A percentile compares a stretch with the other conserved stretches of the same genome.
These are phyloP conservation scores for Colletotrichum scovillei DNA, from an alignment of 2,329 filamentous ascomycete genomes.

Conservation along the genomic window DNA sequence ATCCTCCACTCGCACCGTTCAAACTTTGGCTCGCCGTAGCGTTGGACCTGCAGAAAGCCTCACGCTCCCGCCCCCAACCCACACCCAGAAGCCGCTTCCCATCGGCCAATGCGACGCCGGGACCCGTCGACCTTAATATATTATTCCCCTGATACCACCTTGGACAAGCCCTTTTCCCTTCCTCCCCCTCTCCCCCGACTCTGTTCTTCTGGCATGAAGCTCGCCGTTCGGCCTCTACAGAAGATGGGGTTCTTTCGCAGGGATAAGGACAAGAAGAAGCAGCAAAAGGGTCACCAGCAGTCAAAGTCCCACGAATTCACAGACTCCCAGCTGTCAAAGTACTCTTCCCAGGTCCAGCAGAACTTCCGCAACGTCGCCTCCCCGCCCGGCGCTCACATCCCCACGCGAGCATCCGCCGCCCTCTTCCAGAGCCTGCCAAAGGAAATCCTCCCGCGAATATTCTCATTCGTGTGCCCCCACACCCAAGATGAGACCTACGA, in stretches of 20 bases:
- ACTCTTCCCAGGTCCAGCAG: conserved; percentile 32
- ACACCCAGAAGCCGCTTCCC: conserved; percentile 19
- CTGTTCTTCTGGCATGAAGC: conserved; percentile 26
- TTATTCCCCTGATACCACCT: conserved; percentile 28
- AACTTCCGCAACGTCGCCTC: conserved; percentile 29
- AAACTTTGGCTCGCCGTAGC: conserved; percentile 24
- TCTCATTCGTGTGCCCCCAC: conserved; percentile 87
- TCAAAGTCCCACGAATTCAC: conserved; percentile 24
- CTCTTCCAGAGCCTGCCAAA: conserved; percentile 69
- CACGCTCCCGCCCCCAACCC: conserved; percentile 17
- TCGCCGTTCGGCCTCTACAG: conserved; percentile 34
- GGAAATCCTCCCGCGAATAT: conserved; percentile 80
- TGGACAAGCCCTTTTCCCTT: conserved; percentile 1
- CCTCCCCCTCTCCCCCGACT: background rate
- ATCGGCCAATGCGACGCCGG: conserved; percentile 27
- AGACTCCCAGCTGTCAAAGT: conserved; percentile 30
- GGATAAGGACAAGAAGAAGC: conserved; percentile 38
- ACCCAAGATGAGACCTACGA: conserved; percentile 81
- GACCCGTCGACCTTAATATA: conserved; percentile 33
- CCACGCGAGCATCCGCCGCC: conserved; percentile 53
- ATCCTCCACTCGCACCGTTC: conserved; percentile 3
- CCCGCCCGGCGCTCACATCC: conserved; percentile 43
- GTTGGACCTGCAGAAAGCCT: conserved; percentile 31
- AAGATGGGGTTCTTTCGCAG: conserved; percentile 35
- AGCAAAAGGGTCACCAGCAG: conserved; percentile 15